phyloP scores from a whole-genome alignment of 2,329 filamentous ascomycete species.

The Penicillium sp. region DNA sequence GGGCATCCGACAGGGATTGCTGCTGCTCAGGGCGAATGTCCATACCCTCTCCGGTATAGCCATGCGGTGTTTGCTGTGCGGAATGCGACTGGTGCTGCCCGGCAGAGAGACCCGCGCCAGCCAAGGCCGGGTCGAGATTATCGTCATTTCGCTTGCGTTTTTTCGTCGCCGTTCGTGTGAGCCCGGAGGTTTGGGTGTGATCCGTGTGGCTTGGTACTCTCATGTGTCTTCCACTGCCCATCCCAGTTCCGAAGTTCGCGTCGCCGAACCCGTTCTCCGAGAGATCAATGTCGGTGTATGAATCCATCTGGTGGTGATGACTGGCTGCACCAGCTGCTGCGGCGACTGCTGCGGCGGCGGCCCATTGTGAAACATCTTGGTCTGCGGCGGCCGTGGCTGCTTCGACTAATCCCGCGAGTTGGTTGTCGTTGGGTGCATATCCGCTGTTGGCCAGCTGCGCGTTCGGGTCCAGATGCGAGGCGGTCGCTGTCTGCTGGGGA shows the following conservation, averaged over 20 bases:
- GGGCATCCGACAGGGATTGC: slow-evolving; percentile 45
- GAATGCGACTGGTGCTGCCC: slow-evolving; percentile 26
- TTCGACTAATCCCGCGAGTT: slow-evolving; percentile 47
- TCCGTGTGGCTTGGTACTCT: slow-evolving; percentile 28
- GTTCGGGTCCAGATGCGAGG: slow-evolving; percentile 33
- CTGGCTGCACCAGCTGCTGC: slow-evolving; percentile 49
- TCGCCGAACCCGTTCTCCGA: slow-evolving; percentile 42
- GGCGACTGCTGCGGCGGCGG: slow-evolving; percentile 46
- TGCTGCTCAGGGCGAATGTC: slow-evolving; percentile 39
- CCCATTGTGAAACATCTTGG: slow-evolving; percentile 42
- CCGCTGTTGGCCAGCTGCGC: slow-evolving; percentile 26
- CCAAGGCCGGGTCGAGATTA: slow-evolving; percentile 38
- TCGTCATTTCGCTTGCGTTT: slow-evolving; percentile 44
- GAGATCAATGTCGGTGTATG: slow-evolving; percentile 42
- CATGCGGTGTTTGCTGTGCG: slow-evolving; percentile 26
- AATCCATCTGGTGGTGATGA: slow-evolving; percentile 40
- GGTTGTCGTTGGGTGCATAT: slow-evolving; percentile 42
- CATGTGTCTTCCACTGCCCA: slow-evolving; percentile 28
- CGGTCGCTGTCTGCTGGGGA: slow-evolving; percentile 18
- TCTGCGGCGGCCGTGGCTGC: slow-evolving; percentile 47
- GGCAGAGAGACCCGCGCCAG: slow-evolving; percentile 25
- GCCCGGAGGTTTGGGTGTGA: slow-evolving; percentile 28
- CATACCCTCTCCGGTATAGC: slow-evolving; percentile 31
- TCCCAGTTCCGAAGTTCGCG: slow-evolving; percentile 29
- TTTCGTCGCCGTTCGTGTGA: slow-evolving; percentile 37